Evolutionary conservation across 495 filamentous ascomycete genomes (phyloP).

Genomic region (Daldinia loculata): DNA sequence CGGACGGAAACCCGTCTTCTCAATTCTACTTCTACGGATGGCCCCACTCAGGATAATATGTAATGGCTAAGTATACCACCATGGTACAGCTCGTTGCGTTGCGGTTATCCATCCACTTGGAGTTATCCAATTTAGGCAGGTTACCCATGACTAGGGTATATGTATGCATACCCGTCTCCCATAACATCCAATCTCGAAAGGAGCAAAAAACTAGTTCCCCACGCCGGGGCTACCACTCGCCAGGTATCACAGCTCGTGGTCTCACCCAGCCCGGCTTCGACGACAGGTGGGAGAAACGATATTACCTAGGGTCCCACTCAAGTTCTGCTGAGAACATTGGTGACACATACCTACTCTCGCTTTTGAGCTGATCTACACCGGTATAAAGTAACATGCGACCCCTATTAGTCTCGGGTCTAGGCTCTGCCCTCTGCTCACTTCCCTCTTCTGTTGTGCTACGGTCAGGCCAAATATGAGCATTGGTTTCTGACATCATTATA

Average conservation of each 20-base stretch:
- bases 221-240: slow-evolving; percentile 6
- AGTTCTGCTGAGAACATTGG: slow-evolving; percentile 1
- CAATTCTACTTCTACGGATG: neutral
- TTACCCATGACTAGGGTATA: slow-evolving; percentile 27
- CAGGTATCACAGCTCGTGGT: slow-evolving; percentile 3
- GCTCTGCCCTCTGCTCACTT: neutral
- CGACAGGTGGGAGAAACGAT: slow-evolving; percentile 4
- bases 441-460: neutral
- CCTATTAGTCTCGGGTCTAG: slow-evolving; percentile 1
- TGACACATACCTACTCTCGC: neutral
- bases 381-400: slow-evolving; percentile 24
- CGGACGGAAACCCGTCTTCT: slow-evolving; percentile 1
- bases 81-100: slow-evolving; percentile 15
- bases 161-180: neutral
- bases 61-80: slow-evolving; percentile 22
- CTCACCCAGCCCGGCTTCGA: slow-evolving; percentile 13
- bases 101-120: slow-evolving; percentile 27
- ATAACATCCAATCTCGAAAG: slow-evolving; percentile 22
- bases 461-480: slow-evolving; percentile 9
- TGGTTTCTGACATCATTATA: slow-evolving; percentile 4
- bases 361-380: slow-evolving; percentile 11
- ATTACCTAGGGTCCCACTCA: neutral
- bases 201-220: slow-evolving; percentile 10
- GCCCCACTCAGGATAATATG: slow-evolving; percentile 20
- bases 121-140: slow-evolving; percentile 41